Evolutionary conservation across 2,329 filamentous ascomycete species (phyloP).

Genomic region (Aureobasidium sp.): DNA sequence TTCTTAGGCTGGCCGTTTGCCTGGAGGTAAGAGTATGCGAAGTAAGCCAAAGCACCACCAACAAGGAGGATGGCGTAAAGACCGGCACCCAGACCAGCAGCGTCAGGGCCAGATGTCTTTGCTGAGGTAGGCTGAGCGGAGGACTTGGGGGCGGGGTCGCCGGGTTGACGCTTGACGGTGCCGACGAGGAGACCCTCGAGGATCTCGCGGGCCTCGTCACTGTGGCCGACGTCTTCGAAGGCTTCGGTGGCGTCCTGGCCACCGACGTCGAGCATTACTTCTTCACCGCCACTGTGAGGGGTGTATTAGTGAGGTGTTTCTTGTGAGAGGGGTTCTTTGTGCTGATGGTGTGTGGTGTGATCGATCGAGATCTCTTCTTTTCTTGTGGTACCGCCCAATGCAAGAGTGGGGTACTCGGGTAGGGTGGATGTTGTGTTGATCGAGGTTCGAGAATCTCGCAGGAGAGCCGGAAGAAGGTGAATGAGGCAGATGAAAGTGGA

Average conservation of each 20-base stretch:
- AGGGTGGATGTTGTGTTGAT: not conserved
- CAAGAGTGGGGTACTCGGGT: slow-evolving; percentile 10
- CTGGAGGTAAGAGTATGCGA: slow-evolving; percentile 79
- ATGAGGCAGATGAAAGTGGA: slow-evolving; percentile 3
- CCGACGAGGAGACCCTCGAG: slow-evolving; percentile 69
- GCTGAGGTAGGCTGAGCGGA: slow-evolving; percentile 41
- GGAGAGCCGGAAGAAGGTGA: not conserved
- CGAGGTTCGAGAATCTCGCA: not conserved
- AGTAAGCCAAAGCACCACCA: slow-evolving; percentile 68
- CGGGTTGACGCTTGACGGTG: slow-evolving; percentile 68
- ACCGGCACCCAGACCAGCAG: slow-evolving; percentile 58
- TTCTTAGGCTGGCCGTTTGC: slow-evolving; percentile 3
- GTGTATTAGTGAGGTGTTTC: not conserved
- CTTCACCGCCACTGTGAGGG: slow-evolving; percentile 75
- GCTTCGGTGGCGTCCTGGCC: slow-evolving; percentile 96
- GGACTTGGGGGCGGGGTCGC: slow-evolving; percentile 67
- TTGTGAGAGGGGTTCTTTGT: not conserved
- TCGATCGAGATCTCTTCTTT: not conserved
- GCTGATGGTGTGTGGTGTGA: not conserved
- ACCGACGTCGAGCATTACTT: slow-evolving; percentile 91
- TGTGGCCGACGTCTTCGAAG: slow-evolving; percentile 99
- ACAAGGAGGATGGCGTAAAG: slow-evolving; percentile 74
- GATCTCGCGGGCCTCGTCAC: slow-evolving; percentile 94
- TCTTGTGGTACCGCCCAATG: slow-evolving; percentile 3
- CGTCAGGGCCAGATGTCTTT: slow-evolving; percentile 38